phyloP scores from a whole-genome alignment of 202 grass and related monocot genomes.

The Digitaria exilis region DNA sequence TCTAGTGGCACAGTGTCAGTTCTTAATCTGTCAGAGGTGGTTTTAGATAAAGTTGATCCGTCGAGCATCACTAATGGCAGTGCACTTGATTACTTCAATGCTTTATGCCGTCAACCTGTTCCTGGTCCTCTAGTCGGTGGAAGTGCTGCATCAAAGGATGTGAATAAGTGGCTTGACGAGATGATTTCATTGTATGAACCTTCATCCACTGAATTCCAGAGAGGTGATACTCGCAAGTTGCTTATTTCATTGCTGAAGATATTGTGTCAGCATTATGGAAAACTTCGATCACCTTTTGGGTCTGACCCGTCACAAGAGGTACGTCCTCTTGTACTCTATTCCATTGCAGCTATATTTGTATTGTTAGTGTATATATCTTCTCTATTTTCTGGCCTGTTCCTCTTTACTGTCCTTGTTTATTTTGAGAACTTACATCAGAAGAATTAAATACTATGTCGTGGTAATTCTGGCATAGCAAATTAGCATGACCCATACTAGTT shows the following conservation, averaged over 20 bases:
- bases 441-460: slow-evolving; percentile 11
- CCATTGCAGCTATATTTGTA: slow-evolving; percentile 31
- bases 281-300: slow-evolving; percentile 92
- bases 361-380: neutral
- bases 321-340: slow-evolving; percentile 26
- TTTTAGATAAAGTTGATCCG: slow-evolving; percentile 55
- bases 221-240: slow-evolving; percentile 68
- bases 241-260: slow-evolving; percentile 96
- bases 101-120: slow-evolving; percentile 66
- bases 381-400: neutral
- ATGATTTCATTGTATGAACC: slow-evolving; percentile 65
- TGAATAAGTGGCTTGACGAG: slow-evolving; percentile 96
- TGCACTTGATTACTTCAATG: slow-evolving; percentile 68
- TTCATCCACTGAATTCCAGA: slow-evolving; percentile 55
- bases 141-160: slow-evolving; percentile 83
- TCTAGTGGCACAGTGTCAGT: slow-evolving; percentile 63
- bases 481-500: neutral
- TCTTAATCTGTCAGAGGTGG: slow-evolving; percentile 78
- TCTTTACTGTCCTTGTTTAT: slow-evolving; percentile 1
- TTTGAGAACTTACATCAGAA: slow-evolving; percentile 5
- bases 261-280: slow-evolving; percentile 90
- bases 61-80: slow-evolving; percentile 56
- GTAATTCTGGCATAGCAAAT: neutral
- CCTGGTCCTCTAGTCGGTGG: slow-evolving; percentile 94
- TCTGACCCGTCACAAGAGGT: slow-evolving; percentile 87